Conservation (phyloP, 2,329 filamentous ascomycete species). For the Fusarium oxysporum region DNA sequence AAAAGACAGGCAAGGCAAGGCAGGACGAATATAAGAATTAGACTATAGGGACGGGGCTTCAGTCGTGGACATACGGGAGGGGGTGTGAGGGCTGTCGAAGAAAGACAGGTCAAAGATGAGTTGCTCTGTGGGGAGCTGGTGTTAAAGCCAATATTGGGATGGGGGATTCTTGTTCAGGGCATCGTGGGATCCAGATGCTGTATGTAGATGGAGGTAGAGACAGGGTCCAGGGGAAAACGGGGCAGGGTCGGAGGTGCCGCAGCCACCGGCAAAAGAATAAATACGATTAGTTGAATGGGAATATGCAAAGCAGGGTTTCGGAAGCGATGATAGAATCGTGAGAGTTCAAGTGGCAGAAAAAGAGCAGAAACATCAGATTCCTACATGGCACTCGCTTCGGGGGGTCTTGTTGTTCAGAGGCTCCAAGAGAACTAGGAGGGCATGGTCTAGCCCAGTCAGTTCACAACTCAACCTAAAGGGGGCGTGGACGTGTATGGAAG, state of each 20-base stretch:
- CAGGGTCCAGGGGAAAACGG: constrained; percentile 38
- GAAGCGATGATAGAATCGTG: constrained; percentile 40
- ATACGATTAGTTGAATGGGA: constrained; percentile 29
- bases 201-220: constrained; percentile 30
- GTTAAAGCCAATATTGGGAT: constrained; percentile 28
- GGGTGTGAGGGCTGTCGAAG: constrained; percentile 17
- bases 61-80: constrained; percentile 19
- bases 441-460: constrained; percentile 33
- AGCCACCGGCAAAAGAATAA: constrained; percentile 41
- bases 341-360: constrained; percentile 32
- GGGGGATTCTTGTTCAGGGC: constrained; percentile 29
- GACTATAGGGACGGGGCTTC: constrained; percentile 21
- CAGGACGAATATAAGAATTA: constrained; percentile 24
- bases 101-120: constrained; percentile 13
- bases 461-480: constrained; percentile 17
- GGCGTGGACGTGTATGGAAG: constrained; percentile 21
- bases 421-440: constrained; percentile 25
- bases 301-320: constrained; percentile 34
- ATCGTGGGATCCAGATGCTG: constrained; percentile 34
- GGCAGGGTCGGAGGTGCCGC: constrained; percentile 33
- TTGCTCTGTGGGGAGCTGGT: constrained; percentile 26
- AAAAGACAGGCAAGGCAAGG: constrained; percentile 23
- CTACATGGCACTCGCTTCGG: constrained; percentile 33
- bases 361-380: constrained; percentile 44
- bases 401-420: constrained; percentile 30